A percentile compares a stretch with the other conserved stretches of the same genome.
phyloP scores from a whole-genome alignment of 192 early-diverging fungal genomes.

The Coemansia sp. region DNA sequence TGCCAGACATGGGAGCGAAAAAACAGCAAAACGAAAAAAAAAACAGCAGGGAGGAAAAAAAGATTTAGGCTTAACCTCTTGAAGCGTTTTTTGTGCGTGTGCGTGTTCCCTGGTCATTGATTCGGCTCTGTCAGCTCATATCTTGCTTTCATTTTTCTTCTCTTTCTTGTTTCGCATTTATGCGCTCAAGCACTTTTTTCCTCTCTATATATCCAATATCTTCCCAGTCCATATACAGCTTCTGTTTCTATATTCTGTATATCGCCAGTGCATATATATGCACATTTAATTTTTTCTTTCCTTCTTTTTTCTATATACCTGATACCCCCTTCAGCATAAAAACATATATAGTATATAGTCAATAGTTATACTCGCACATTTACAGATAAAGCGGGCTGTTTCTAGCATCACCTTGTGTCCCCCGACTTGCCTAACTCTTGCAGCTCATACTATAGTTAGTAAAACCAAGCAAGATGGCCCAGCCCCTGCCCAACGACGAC shows the following conservation, averaged over 20 bases:
- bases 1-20: neutral
- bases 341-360: neutral
- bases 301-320: neutral
- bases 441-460: too few relatives aligned
- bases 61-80: neutral
- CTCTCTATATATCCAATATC: neutral
- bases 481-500: conserved; percentile 40
- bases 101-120: neutral
- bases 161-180: neutral
- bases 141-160: neutral
- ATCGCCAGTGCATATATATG: conserved; percentile 12
- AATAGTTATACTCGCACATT: neutral
- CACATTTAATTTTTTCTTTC: conserved; percentile 2
- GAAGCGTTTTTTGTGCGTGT: neutral
- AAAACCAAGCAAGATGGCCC: conserved; percentile 16
- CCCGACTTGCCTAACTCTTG: neutral
- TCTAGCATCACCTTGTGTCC: neutral
- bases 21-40: neutral
- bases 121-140: neutral
- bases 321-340: neutral
- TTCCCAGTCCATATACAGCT: neutral
- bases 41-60: neutral
- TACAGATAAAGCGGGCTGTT: neutral
- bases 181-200: conserved; percentile 1
- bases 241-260: neutral